A percentile compares a stretch with the other conserved stretches of the same genome.
These are phyloP conservation scores for Streptanthus diversifolius DNA, from an alignment of 345 rosid genomes.

Conservation along the genomic window DNA sequence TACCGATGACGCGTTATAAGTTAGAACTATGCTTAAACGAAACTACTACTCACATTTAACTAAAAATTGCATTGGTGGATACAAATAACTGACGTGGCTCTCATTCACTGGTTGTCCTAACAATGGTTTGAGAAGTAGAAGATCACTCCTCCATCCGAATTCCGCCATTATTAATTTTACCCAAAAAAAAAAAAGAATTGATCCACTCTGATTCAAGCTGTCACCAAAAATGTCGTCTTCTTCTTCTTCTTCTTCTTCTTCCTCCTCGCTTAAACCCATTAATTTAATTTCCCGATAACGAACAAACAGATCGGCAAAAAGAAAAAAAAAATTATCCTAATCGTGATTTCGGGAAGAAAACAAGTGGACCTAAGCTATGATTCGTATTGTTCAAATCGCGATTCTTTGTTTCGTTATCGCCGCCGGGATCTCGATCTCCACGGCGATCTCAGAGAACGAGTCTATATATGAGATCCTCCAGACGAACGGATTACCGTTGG, in stretches of 20 bases:
- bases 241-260: slow-evolving; percentile 5
- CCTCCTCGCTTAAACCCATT: slow-evolving; percentile 40
- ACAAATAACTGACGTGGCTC: background rate
- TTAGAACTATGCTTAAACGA: background rate
- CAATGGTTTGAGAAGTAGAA: background rate
- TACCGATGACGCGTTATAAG: slow-evolving; percentile 3
- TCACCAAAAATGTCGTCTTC: slow-evolving; percentile 42
- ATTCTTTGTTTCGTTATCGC: slow-evolving; percentile 30
- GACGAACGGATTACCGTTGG: slow-evolving; percentile 67
- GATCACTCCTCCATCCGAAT: slow-evolving; percentile 19
- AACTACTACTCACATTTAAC: background rate
- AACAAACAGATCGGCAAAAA: background rate
- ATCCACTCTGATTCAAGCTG: slow-evolving; percentile 66
- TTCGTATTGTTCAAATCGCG: slow-evolving; percentile 26
- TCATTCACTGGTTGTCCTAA: background rate
- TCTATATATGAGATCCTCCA: slow-evolving; percentile 60
- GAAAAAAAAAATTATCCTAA: background rate
- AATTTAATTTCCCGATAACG: background rate
- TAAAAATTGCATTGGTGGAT: background rate
- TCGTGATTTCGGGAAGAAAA: background rate
- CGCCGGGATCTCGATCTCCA: slow-evolving; percentile 20
- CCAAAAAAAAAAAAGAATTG: background rate
- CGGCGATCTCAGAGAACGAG: slow-evolving; percentile 20
- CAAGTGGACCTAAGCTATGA: background rate
- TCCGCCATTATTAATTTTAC: slow-evolving; percentile 47